These are phyloP conservation scores for Plasmodium vivax DNA, from an alignment of 169 alveolate genomes.

Conservation along the genomic window DNA sequence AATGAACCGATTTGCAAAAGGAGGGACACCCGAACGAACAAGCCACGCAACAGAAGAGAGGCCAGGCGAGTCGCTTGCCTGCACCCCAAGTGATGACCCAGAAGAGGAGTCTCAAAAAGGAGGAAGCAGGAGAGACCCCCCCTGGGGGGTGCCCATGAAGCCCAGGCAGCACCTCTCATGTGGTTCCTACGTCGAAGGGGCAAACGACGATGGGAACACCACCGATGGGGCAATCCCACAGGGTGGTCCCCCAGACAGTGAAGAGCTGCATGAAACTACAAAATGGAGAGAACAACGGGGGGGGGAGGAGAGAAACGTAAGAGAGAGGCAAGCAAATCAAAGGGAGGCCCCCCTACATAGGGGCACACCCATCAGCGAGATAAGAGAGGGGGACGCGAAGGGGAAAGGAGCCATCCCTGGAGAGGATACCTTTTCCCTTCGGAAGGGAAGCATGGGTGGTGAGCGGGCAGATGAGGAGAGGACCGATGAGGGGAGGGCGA, in stretches of 20 bases:
- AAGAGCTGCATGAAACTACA: neutral
- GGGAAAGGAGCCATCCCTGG: no score
- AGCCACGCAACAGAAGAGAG: neutral
- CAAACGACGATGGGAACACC: neutral
- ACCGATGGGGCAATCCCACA: neutral
- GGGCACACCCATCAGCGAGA: neutral
- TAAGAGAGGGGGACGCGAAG: neutral
- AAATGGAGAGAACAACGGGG: neutral
- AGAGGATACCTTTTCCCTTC: neutral
- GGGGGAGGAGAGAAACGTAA: neutral
- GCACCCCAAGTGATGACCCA: neutral
- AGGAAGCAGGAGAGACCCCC: neutral
- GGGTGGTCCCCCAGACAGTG: neutral
- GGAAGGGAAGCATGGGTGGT: neutral
- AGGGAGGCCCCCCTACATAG: neutral
- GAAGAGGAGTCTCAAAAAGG: neutral
- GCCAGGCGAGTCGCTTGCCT: neutral
- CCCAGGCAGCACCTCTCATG: neutral
- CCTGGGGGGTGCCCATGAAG: neutral
- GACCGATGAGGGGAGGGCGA: no score
- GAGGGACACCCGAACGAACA: neutral
- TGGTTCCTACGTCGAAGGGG: neutral
- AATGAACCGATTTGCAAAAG: neutral
- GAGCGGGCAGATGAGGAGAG: neutral
- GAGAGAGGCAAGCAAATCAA: neutral